Evolutionary conservation across 768 basidiomycete species (phyloP), one percentile per base, ranked within the genome.

Genomic region (Trametes villosa): DNA sequence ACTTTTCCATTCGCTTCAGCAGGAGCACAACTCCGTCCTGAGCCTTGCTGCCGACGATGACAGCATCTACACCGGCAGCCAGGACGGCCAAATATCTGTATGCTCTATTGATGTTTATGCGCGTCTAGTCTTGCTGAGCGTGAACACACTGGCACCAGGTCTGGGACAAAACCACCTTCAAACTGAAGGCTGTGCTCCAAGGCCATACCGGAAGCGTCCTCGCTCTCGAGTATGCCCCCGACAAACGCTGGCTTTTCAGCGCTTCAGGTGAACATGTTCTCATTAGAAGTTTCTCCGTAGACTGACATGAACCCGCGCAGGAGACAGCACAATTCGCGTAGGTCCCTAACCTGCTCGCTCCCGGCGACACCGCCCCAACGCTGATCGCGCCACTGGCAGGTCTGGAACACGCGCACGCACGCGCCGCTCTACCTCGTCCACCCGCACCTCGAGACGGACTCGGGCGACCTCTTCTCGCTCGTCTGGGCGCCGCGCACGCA

Each of bases 141-240:
- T n/a, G n/a, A n/a, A n/a, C n/a, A n/a, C n/a, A n/a, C n/a, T n/a
- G n/a, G n/a, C n/a, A n/a, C 30, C 15, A 97, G 94, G 94, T 96
- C 42, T 96, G 94, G 91, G 86, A 92, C 70, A 87, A 89, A 68
- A 75, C 76, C 36, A 82, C 88, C 0, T 88, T 91, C 61, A 83
- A 83, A 3, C 78, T 92, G 30, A 85, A 86, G 69, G 80, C 83
- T 30, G 86, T 84, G 15, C 80, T 96, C 12, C 77, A 81, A 18
- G 95, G 94, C 3, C 95, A 96, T 70, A 88, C 87, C 0, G 92
- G 90, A 8, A 92, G 91, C 63, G 87, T 97, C 2, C 79, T 97
- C 22, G 87, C 88, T 9, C 77, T 97, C 47, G 88, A 90, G 66
- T 83, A 90, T 62, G 89, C 88, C 8, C 75, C 83, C 54, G 88